phyloP scores from a whole-genome alignment of 1,284 basidiomycete genomes.

The Ganoderma lingzhi region DNA sequence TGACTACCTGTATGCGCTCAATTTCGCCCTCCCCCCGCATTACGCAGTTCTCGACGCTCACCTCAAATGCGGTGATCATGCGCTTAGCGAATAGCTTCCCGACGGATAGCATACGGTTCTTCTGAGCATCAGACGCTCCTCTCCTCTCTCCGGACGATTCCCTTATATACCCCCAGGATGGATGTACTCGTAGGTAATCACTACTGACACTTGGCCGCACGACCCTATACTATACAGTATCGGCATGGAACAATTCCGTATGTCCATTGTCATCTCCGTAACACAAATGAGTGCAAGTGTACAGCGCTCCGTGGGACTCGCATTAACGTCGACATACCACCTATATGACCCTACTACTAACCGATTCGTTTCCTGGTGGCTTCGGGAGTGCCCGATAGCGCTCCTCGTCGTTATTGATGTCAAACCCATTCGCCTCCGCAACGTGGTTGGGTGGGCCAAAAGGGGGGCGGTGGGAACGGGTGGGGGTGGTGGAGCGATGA shows the following conservation, averaged over 20 bases:
- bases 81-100: conserved; percentile 34
- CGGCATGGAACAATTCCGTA: background rate
- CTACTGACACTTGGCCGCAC: background rate
- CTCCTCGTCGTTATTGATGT: background rate
- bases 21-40: background rate
- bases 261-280: background rate
- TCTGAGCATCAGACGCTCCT: conserved; percentile 20
- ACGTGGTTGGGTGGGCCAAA: background rate
- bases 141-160: background rate
- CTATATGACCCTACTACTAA: background rate
- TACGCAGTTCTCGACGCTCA: conserved; percentile 40
- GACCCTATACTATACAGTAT: background rate
- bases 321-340: background rate
- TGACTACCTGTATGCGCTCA: background rate
- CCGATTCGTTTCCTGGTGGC: background rate
- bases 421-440: background rate
- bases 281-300: background rate
- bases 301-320: background rate
- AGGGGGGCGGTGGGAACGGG: background rate
- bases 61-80: conserved; percentile 39
- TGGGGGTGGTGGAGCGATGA: background rate
- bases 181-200: background rate
- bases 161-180: background rate
- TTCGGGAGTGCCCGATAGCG: background rate
- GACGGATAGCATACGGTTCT: conserved; percentile 33